phyloP scores from a whole-genome alignment of 176 grass and related monocot genomes.

The Urochloa ruziziensis region DNA sequence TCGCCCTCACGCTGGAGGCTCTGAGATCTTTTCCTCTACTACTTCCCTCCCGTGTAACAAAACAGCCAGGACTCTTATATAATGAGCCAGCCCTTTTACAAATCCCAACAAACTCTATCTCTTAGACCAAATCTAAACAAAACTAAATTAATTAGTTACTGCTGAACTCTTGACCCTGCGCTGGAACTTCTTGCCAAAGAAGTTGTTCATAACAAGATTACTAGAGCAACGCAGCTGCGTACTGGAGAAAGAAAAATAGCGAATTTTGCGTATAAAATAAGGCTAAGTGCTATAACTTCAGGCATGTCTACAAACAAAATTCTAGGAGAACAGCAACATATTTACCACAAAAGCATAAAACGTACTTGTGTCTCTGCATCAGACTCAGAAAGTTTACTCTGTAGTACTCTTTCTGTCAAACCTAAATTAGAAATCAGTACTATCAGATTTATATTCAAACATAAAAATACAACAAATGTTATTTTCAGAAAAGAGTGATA shows the following conservation, averaged over 20 bases:
- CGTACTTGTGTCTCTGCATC: conserved; percentile 80
- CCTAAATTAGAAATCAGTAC: conserved; percentile 44
- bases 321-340: neutral
- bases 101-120: no score
- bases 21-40: no score
- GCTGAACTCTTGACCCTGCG: no score
- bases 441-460: conserved; percentile 3
- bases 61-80: no score
- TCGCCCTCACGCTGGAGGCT: no score
- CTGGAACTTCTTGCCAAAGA: no score
- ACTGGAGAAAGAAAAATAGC: neutral
- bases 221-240: neutral
- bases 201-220: no score
- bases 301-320: neutral
- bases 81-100: no score
- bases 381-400: conserved; percentile 56
- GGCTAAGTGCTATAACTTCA: conserved; percentile 3
- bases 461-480: neutral
- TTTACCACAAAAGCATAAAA: neutral
- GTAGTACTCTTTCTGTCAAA: conserved; percentile 65
- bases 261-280: neutral
- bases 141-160: no score
- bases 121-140: no score
- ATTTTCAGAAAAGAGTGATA: conserved; percentile 3
- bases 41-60: no score